These are phyloP conservation scores for Leucosporidium yakuticum DNA, from an alignment of 768 basidiomycete species.

Conservation along the genomic window DNA sequence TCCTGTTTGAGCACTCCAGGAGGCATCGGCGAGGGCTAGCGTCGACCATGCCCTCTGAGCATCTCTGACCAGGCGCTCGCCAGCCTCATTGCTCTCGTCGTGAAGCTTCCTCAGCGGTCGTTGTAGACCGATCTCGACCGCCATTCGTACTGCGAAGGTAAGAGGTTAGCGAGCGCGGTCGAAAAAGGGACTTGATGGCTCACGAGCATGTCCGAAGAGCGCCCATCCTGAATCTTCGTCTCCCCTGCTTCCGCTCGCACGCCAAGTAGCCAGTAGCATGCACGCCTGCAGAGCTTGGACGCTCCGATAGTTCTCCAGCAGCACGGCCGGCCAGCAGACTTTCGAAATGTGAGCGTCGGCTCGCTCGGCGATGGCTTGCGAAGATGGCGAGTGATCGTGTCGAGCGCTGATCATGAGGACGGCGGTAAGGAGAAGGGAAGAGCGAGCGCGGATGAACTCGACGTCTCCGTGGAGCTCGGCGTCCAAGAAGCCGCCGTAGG, in stretches of 20 bases:
- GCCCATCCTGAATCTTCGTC: not conserved
- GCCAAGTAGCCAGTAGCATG: not conserved
- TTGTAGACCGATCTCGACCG: not conserved
- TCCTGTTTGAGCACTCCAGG: not conserved
- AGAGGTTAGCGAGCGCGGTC: not conserved
- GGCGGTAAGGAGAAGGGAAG: not conserved
- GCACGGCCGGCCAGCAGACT: not conserved
- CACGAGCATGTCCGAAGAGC: not conserved
- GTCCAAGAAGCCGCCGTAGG: no score
- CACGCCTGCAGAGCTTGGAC: not conserved
- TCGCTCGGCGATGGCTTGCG: not conserved
- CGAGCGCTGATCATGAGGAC: not conserved
- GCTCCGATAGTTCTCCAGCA: slow-evolving; percentile 1
- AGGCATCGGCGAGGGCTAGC: not conserved
- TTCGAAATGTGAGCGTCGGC: not conserved
- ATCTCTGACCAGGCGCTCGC: not conserved
- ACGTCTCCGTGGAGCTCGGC: not conserved
- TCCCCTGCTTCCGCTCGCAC: not conserved
- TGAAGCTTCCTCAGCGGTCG: not conserved
- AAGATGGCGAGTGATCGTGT: not conserved
- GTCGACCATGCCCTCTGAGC: not conserved
- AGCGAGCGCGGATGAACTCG: not conserved
- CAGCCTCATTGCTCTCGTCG: not conserved
- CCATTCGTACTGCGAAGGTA: not conserved
- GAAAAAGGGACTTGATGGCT: not conserved